phyloP scores from a whole-genome alignment of 2,329 filamentous ascomycete species.

The Scortechinia acanthostroma region DNA sequence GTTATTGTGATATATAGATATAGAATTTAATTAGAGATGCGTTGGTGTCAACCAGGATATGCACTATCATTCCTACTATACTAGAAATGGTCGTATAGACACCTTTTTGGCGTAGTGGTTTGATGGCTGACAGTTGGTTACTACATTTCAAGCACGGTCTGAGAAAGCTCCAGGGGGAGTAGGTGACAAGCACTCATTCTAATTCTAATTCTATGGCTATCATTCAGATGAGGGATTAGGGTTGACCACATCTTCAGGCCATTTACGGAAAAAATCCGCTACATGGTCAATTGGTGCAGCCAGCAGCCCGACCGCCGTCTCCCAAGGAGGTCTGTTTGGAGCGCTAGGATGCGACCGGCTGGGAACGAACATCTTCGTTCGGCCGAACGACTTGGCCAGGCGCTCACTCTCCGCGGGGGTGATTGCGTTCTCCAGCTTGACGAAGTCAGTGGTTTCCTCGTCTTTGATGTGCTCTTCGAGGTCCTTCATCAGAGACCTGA shows the following conservation, averaged over 20 bases:
- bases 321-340: conserved; percentile 37
- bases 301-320: conserved; percentile 36
- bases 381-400: conserved; percentile 27
- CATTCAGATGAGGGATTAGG: too few relatives aligned
- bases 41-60: too few relatives aligned
- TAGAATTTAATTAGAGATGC: too few relatives aligned
- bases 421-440: conserved; percentile 28
- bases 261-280: conserved; percentile 38
- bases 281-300: conserved; percentile 43
- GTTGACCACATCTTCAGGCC: conserved; percentile 23
- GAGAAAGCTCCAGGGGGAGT: too few relatives aligned
- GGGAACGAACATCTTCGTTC: conserved; percentile 36
- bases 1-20: too few relatives aligned
- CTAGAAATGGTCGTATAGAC: too few relatives aligned
- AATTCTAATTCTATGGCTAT: too few relatives aligned
- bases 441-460: conserved; percentile 32
- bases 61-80: too few relatives aligned
- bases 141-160: too few relatives aligned
- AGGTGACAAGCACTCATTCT: too few relatives aligned
- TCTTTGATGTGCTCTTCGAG: conserved; percentile 25
- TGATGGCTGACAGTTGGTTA: too few relatives aligned
- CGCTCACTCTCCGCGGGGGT: conserved; percentile 15
- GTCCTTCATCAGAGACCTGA: conserved; percentile 28
- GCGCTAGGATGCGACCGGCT: conserved; percentile 31
- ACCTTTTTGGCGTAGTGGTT: too few relatives aligned